phyloP scores from a whole-genome alignment of 169 alveolate species.

The Cryptosporidium canis region DNA sequence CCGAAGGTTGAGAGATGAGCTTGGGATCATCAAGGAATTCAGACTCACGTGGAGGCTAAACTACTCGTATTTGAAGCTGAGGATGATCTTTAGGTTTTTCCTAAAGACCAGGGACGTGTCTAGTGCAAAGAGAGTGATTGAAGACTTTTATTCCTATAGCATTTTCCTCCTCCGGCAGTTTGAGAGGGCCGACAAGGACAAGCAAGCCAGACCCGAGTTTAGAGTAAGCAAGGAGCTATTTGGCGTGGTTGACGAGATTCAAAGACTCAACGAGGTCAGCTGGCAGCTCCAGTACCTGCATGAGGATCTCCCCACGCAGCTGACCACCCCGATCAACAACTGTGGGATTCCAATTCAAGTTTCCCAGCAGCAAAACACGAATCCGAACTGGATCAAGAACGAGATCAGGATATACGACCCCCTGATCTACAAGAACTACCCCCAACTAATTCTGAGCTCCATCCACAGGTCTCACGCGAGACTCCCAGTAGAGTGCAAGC shows the following conservation, averaged over 20 bases:
- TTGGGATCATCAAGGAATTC: not conserved
- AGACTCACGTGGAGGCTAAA: slow-evolving; percentile 22
- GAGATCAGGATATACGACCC: slow-evolving; percentile 39
- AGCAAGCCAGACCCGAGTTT: not conserved
- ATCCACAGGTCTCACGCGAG: slow-evolving; percentile 22
- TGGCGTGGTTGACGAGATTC: slow-evolving; percentile 40
- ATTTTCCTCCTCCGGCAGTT: not conserved
- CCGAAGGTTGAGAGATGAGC: slow-evolving; percentile 6
- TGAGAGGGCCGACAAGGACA: not conserved
- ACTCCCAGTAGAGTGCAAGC: slow-evolving; percentile 21
- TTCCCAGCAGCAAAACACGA: not conserved
- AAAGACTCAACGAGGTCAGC: slow-evolving; percentile 18
- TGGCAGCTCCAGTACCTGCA: slow-evolving; percentile 23
- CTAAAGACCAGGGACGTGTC: not conserved
- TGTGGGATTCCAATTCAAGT: slow-evolving; percentile 60
- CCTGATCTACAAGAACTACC: slow-evolving; percentile 6
- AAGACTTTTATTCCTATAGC: slow-evolving; percentile 38
- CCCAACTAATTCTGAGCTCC: slow-evolving; percentile 32
- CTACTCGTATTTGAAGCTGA: not conserved
- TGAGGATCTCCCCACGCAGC: slow-evolving; percentile 4
- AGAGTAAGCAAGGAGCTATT: slow-evolving; percentile 1
- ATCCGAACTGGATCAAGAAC: slow-evolving; percentile 9
- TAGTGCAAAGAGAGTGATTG: not conserved
- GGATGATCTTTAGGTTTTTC: slow-evolving; percentile 13
- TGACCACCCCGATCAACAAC: slow-evolving; percentile 40